phyloP scores from a whole-genome alignment of 2,329 filamentous ascomycete genomes.

The Paramyrothecium roridum region DNA sequence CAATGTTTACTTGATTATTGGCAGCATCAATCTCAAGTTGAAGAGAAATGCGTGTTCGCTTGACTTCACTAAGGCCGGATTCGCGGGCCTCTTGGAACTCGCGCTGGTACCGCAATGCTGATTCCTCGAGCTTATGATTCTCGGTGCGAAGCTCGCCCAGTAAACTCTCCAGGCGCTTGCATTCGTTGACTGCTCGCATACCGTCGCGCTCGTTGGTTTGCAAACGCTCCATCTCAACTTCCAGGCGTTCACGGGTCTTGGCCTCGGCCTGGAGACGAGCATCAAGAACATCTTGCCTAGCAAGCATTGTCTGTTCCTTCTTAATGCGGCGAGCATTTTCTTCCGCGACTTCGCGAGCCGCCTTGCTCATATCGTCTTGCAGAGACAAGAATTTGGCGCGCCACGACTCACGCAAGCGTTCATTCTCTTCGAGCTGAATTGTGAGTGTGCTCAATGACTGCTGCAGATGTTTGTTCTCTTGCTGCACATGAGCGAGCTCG shows the following conservation, averaged over 20 bases:
- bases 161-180: slow-evolving; percentile 55
- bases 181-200: slow-evolving; percentile 61
- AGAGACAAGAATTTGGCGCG: slow-evolving; percentile 79
- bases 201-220: slow-evolving; percentile 63
- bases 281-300: slow-evolving; percentile 76
- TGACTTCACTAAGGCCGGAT: slow-evolving; percentile 73
- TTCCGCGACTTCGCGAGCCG: slow-evolving; percentile 74
- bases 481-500: slow-evolving; percentile 44
- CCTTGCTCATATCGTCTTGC: slow-evolving; percentile 81
- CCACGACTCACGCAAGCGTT: slow-evolving; percentile 79
- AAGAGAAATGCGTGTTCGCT: slow-evolving; percentile 74
- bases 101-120: slow-evolving; percentile 67
- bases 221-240: slow-evolving; percentile 63
- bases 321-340: slow-evolving; percentile 79
- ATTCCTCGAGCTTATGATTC: slow-evolving; percentile 69
- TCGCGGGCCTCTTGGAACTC: slow-evolving; percentile 85
- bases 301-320: slow-evolving; percentile 75
- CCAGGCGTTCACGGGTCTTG: slow-evolving; percentile 64
- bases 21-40: slow-evolving; percentile 80
- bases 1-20: slow-evolving; percentile 80
- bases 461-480: slow-evolving; percentile 70
- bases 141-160: slow-evolving; percentile 60
- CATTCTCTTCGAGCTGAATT: slow-evolving; percentile 80
- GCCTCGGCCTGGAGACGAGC: slow-evolving; percentile 73
- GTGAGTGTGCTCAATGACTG: slow-evolving; percentile 71